Conservation (phyloP, 73 alveolate genomes). For the Effrenium voratum region DNA sequence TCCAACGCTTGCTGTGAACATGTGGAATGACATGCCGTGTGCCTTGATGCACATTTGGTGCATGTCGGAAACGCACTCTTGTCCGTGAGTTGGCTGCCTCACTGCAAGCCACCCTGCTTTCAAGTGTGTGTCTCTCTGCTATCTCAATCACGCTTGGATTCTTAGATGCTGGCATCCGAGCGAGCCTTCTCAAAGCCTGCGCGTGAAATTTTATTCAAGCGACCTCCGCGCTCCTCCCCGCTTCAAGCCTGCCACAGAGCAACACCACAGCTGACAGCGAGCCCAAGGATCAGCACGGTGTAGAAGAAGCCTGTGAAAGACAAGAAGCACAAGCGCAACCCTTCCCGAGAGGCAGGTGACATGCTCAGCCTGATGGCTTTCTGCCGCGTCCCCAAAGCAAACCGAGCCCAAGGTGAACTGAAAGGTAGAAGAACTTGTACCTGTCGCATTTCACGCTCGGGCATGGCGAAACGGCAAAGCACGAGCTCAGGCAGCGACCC, state of each 20-base stretch:
- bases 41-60: slow-evolving; percentile 91
- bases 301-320: slow-evolving; percentile 36
- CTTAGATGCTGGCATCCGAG: slow-evolving; percentile 11
- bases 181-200: slow-evolving; percentile 62
- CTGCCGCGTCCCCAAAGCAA: slow-evolving; percentile 71
- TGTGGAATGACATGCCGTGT: neutral
- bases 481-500: slow-evolving; percentile 76
- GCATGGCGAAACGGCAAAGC: neutral
- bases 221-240: neutral
- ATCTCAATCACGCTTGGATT: too few species aligned
- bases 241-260: slow-evolving; percentile 71
- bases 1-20: neutral
- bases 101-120: neutral
- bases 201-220: neutral
- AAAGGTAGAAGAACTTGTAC: slow-evolving; percentile 77
- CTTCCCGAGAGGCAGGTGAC: neutral
- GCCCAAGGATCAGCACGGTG: slow-evolving; percentile 57
- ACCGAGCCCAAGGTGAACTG: slow-evolving; percentile 77
- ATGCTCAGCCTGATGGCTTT: slow-evolving; percentile 42
- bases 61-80: slow-evolving; percentile 85
- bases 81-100: slow-evolving; percentile 92
- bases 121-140: neutral
- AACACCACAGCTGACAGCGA: slow-evolving; percentile 61
- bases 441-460: neutral
- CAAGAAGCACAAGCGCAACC: neutral